A percentile compares a stretch with the other conserved stretches of the same genome.
Evolutionary conservation across 1,284 basidiomycete species (phyloP).

Genomic region (Entoloma clypeatum): DNA sequence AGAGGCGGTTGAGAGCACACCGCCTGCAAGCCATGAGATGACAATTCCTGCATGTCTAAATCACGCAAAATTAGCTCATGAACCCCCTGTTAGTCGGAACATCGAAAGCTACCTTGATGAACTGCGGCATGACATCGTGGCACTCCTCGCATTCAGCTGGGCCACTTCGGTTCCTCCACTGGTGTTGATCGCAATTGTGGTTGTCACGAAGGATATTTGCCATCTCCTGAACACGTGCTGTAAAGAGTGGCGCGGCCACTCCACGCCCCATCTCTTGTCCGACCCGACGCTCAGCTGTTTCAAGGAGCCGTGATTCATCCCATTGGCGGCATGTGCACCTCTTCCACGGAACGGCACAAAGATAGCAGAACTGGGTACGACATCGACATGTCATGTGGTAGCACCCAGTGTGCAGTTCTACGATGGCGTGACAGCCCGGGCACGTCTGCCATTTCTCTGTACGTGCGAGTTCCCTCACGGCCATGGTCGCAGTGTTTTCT

Average conservation of each 20-base stretch:
- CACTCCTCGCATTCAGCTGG: slow-evolving; percentile 44
- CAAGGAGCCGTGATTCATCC: slow-evolving; percentile 44
- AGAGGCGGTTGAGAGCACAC: slow-evolving; percentile 32
- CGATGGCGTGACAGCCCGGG: slow-evolving; percentile 39
- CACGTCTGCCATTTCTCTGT: slow-evolving; percentile 46
- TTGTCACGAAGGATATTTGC: slow-evolving; percentile 37
- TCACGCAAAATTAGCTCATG: neutral
- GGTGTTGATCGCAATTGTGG: slow-evolving; percentile 42
- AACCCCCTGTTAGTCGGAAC: neutral
- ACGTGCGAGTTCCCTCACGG: slow-evolving; percentile 41
- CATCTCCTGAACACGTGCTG: slow-evolving; percentile 30
- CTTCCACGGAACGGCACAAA: slow-evolving; percentile 53
- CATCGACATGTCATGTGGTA: slow-evolving; percentile 51
- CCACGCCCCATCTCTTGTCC: slow-evolving; percentile 32
- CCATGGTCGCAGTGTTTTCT: slow-evolving; percentile 32
- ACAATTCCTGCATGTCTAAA: slow-evolving; percentile 32
- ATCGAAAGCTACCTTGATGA: slow-evolving; percentile 29
- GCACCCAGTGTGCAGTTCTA: slow-evolving; percentile 45
- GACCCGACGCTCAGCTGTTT: slow-evolving; percentile 33
- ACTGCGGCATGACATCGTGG: slow-evolving; percentile 29
- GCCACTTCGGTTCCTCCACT: slow-evolving; percentile 36
- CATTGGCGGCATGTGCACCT: slow-evolving; percentile 49
- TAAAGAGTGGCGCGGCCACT: slow-evolving; percentile 22
- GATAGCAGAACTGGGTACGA: slow-evolving; percentile 46
- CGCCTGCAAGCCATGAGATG: slow-evolving; percentile 31